A percentile compares a stretch with the other conserved stretches of the same genome.
phyloP scores from a whole-genome alignment of 2,329 filamentous ascomycete genomes.

The Aspergillus versicolor region DNA sequence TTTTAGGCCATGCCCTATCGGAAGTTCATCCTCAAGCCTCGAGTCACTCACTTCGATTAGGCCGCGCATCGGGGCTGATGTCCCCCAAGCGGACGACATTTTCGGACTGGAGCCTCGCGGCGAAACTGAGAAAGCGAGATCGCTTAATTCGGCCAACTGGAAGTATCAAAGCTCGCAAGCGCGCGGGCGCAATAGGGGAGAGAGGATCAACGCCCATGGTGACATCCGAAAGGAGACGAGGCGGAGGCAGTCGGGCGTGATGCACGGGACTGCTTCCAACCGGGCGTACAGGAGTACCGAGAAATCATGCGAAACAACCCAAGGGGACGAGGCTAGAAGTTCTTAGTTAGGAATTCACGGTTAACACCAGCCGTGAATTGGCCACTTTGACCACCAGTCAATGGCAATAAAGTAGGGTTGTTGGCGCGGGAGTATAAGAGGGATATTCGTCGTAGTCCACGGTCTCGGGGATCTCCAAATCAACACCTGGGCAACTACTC shows the following conservation, averaged over 20 bases:
- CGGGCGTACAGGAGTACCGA: slow-evolving; percentile 16
- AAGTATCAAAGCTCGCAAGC: slow-evolving; percentile 81
- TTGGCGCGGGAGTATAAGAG: background rate
- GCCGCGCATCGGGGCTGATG: slow-evolving; percentile 78
- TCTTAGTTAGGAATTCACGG: background rate
- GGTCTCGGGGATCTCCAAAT: no score
- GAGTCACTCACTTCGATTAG: slow-evolving; percentile 71
- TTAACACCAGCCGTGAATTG: background rate
- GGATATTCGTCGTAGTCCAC: no score
- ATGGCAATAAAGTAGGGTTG: background rate
- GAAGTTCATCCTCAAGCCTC: background rate
- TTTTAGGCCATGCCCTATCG: background rate
- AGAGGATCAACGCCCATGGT: slow-evolving; percentile 86
- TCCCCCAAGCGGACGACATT: slow-evolving; percentile 82
- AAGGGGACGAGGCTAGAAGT: background rate
- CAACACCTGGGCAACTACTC: background rate
- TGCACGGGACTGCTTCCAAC: slow-evolving; percentile 36
- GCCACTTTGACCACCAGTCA: background rate
- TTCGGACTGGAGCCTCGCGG: slow-evolving; percentile 73
- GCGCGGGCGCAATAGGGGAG: slow-evolving; percentile 86
- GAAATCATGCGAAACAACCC: slow-evolving; percentile 22
- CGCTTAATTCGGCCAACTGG: slow-evolving; percentile 84
- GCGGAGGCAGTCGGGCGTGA: slow-evolving; percentile 31
- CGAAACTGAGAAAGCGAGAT: slow-evolving; percentile 75
- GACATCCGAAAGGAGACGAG: slow-evolving; percentile 44